phyloP scores from a whole-genome alignment of 2,329 filamentous ascomycete genomes.

The Didymella arachidicola region DNA sequence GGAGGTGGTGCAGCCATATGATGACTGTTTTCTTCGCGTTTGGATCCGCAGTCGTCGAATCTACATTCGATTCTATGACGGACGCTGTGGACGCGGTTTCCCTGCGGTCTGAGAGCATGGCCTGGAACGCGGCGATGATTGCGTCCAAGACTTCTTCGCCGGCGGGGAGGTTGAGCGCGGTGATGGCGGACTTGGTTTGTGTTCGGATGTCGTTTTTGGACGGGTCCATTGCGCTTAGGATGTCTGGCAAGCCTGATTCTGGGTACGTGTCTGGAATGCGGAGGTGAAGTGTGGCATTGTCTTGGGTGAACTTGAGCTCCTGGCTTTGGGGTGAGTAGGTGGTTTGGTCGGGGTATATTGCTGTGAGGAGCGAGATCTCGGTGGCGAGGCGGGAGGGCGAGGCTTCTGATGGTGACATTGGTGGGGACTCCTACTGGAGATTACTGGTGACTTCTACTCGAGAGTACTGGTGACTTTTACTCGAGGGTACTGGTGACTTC shows the following conservation, averaged over 20 bases:
- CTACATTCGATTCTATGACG: conserved; percentile 21
- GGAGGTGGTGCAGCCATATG: conserved; percentile 57
- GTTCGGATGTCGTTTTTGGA: conserved; percentile 50
- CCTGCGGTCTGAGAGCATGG: conserved; percentile 27
- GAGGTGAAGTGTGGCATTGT: conserved; percentile 42
- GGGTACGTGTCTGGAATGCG: conserved; percentile 54
- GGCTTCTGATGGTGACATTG: conserved; percentile 2
- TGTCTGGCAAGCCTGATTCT: conserved; percentile 45
- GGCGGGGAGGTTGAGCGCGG: conserved; percentile 36
- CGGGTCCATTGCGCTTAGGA: conserved; percentile 49
- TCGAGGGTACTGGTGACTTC: too few species aligned
- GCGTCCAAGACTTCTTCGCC: conserved; percentile 56
- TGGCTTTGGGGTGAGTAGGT: conserved; percentile 42
- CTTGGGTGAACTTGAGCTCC: conserved; percentile 50
- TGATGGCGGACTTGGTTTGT: conserved; percentile 40
- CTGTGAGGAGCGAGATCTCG: conserved; percentile 54
- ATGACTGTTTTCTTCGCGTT: conserved; percentile 47
- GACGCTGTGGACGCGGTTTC: background rate
- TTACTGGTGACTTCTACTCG: too few species aligned
- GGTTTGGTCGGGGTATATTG: conserved; percentile 56
- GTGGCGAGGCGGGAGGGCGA: conserved; percentile 37
- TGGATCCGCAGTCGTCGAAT: conserved; percentile 26
- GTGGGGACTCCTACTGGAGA: too few species aligned
- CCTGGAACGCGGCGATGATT: conserved; percentile 51
- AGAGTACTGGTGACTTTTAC: too few species aligned